These are phyloP conservation scores for Rhizophora mangle DNA, from an alignment of 345 rosid genomes.

Conservation along the genomic window DNA sequence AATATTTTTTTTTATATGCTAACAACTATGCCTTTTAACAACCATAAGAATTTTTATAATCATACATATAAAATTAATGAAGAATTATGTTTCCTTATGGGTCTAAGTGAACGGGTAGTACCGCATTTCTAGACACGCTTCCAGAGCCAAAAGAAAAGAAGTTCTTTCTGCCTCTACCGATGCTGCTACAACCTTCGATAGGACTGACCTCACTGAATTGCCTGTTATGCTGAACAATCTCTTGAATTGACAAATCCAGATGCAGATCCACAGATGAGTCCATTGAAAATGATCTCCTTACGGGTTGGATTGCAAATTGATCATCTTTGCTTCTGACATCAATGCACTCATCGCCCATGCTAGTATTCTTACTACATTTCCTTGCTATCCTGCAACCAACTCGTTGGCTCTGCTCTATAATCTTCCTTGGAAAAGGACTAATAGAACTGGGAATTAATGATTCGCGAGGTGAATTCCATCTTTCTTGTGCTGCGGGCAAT, in stretches of 20 bases:
- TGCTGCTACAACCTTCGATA: slow-evolving; percentile 44
- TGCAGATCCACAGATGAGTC: slow-evolving; percentile 72
- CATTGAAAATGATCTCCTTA: slow-evolving; percentile 87
- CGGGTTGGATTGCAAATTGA: slow-evolving; percentile 59
- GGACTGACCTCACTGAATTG: slow-evolving; percentile 38
- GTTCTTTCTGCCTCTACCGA: slow-evolving; percentile 50
- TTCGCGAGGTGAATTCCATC: slow-evolving; percentile 33
- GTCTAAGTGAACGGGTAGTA: slow-evolving; percentile 59
- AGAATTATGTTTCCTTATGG: slow-evolving; percentile 26
- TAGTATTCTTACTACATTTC: slow-evolving; percentile 48
- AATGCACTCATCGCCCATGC: slow-evolving; percentile 91
- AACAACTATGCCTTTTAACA: slow-evolving; percentile 28
- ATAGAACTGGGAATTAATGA: slow-evolving; percentile 15
- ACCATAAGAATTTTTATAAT: slow-evolving; percentile 28
- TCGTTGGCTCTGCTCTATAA: slow-evolving; percentile 31
- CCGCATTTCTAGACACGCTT: slow-evolving; percentile 60
- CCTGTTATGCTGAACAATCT: slow-evolving; percentile 44
- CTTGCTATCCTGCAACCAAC: slow-evolving; percentile 30
- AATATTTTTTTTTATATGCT: slow-evolving; percentile 18
- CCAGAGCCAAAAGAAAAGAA: slow-evolving; percentile 74
- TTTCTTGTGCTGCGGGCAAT: slow-evolving; percentile 44
- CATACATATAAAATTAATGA: slow-evolving; percentile 1
- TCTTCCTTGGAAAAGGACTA: slow-evolving; percentile 38
- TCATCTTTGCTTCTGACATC: slow-evolving; percentile 56
- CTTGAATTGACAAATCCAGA: slow-evolving; percentile 53